Base-by-base conservation (phyloP, 495 filamentous ascomycete genomes). In the Cercophora samala region DNA sequence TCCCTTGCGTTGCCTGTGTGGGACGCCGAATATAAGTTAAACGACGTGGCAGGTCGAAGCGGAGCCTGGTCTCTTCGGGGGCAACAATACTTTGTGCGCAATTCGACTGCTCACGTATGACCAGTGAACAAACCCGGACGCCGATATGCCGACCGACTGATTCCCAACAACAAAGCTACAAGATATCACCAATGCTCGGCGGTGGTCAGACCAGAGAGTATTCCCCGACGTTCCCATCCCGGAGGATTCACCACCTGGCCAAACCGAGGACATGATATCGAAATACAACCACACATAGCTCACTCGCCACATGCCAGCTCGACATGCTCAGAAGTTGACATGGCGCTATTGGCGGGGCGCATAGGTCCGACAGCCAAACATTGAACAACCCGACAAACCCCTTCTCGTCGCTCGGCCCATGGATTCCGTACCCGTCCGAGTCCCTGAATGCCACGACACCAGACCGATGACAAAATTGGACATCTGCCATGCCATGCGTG, bases 1-100 rank as follows among this genome's bases (percentile, higher is more conserved):
- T 21, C 53, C n/a, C 6, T 56, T 18, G 6, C 53, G n/a, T 56
- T 19, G 53, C 52, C 23, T 18, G 46, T 25, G 62, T 42, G 60
- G 29, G 9, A 64, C 18, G 23, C 24, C 18, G 42, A 24, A 64
- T 55, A 19, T 54, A 55, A 64, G 52, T 29, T 53, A 29, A 23
- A 63, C 61, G 37, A 63, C 61, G 61, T 63, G 61, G 61, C 61
- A 52, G 51, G 46, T 63, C 22, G 37, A 54, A 63, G 61, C 61
- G 19, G 61, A 63, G 37, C 29, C 61, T 24, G 2, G 60, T 56
- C n/a, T 56, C n/a, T 56, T 23, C 53, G n/a, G 53, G 53, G 37
- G 9, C 37, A 46, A 46, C 37, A 46, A 46, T 17, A 46, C 37
- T 46, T 46, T 46, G 37, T 46, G 37, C 15, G 37, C 37, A 46